These are phyloP conservation scores for Coemansia sp. DNA, from an alignment of 192 early-diverging fungal genomes.

Conservation along the genomic window DNA sequence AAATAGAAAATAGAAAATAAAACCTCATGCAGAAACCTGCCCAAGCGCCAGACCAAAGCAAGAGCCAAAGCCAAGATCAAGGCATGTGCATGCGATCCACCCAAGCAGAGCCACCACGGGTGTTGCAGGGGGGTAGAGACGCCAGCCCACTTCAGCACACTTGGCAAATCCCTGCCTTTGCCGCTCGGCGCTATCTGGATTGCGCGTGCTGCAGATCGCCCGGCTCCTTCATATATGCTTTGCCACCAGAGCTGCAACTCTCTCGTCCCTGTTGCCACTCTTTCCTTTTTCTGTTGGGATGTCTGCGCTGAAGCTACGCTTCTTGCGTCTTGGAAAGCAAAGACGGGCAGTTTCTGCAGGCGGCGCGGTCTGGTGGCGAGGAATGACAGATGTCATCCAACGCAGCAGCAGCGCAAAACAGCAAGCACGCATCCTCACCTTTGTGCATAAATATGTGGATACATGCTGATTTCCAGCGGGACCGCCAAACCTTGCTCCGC, in stretches of 20 bases:
- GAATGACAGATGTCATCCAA: no score
- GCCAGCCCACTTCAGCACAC: neutral
- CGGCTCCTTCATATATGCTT: neutral
- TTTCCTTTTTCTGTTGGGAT: neutral
- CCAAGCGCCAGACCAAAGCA: neutral
- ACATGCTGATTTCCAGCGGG: no score
- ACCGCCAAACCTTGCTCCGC: no score
- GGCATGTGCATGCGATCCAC: neutral
- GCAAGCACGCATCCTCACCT: no score
- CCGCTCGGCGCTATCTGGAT: neutral
- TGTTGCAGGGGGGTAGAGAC: neutral
- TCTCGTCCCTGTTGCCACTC: constrained; percentile 3
- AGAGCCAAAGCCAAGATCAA: neutral
- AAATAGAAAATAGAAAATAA: no score
- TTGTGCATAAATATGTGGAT: no score
- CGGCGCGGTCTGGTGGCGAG: no score
- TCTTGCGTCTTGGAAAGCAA: no score
- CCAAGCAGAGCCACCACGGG: neutral
- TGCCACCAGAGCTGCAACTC: neutral
- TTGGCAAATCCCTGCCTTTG: neutral
- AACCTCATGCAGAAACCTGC: neutral
- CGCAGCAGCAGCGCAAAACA: no score
- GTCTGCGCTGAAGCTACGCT: neutral
- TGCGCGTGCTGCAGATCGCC: constrained; percentile 4
- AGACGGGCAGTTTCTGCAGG: no score